A percentile compares a stretch with the other conserved stretches of the same genome.
phyloP scores from a whole-genome alignment of 345 rosid species.

The Eucalyptus decipiens region DNA sequence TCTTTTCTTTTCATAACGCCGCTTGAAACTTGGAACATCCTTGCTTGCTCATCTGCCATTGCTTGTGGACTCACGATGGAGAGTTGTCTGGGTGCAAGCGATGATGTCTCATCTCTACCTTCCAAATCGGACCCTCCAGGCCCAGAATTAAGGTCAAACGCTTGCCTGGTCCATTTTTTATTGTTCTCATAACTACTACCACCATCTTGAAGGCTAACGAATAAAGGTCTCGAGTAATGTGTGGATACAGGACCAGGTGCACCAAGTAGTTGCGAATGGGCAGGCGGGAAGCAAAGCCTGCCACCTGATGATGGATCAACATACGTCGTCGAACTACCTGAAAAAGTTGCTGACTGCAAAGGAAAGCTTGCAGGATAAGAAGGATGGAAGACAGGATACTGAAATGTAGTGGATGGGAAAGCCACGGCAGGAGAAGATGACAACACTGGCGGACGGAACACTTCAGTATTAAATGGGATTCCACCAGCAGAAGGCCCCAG shows the following conservation, averaged over 20 bases:
- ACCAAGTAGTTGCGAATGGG: constrained; percentile 53
- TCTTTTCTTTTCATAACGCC: constrained; percentile 74
- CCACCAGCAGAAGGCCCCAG: constrained; percentile 39
- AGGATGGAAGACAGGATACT: constrained; percentile 37
- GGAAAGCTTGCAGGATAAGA: constrained; percentile 57
- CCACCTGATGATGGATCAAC: constrained; percentile 62
- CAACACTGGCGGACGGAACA: constrained; percentile 56
- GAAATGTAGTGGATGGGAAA: constrained; percentile 52
- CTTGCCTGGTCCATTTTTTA: constrained; percentile 63
- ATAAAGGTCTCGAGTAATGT: constrained; percentile 50
- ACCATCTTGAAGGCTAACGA: constrained; percentile 51
- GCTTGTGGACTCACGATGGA: constrained; percentile 40
- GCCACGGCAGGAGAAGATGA: constrained; percentile 74
- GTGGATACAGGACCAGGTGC: constrained; percentile 45
- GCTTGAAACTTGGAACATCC: constrained; percentile 58
- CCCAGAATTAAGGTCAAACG: constrained; percentile 76
- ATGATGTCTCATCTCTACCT: constrained; percentile 48
- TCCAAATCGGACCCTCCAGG: constrained; percentile 61
- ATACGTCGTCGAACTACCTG: constrained; percentile 60
- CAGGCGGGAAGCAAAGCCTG: constrained; percentile 48
- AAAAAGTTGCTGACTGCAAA: constrained; percentile 42
- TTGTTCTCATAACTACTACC: constrained; percentile 28
- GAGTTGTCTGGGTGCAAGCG: constrained; percentile 35
- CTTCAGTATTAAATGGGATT: constrained; percentile 47
- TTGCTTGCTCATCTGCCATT: constrained; percentile 52